These are phyloP conservation scores for Candida jianshihensis DNA, from an alignment of 805 yeast genomes.

Conservation along the genomic window DNA sequence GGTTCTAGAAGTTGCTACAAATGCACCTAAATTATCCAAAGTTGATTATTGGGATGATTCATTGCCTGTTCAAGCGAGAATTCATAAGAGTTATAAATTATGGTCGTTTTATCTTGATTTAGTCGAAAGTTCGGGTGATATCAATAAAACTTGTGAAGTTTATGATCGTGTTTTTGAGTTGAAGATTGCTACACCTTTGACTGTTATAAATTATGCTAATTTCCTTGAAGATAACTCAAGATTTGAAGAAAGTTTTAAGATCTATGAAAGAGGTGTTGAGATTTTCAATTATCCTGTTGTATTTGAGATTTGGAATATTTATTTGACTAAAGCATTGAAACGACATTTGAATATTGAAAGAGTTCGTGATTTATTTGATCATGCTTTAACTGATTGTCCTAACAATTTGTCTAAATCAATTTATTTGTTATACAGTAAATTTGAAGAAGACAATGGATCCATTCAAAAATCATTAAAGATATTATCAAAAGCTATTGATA, in stretches of 20 bases:
- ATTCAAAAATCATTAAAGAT: constrained; percentile 42
- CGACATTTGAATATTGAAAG: constrained; percentile 37
- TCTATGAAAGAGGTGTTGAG: constrained; percentile 64
- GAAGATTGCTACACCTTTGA: constrained; percentile 63
- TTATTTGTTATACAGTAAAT: constrained; percentile 48
- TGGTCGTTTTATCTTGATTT: constrained; percentile 75
- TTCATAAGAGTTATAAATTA: constrained; percentile 53
- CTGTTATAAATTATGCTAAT: constrained; percentile 58
- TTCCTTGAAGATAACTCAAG: constrained; percentile 44
- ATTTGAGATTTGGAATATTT: constrained; percentile 67
- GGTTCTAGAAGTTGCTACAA: constrained; percentile 36
- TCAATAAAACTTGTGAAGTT: constrained; percentile 30
- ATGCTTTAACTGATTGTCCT: constrained; percentile 50
- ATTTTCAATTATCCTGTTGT: constrained; percentile 54
- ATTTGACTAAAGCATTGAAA: constrained; percentile 45
- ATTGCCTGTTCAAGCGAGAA: constrained; percentile 47
- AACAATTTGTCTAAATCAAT: constrained; percentile 39
- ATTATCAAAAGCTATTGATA: constrained; percentile 34
- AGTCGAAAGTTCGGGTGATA: constrained; percentile 47
- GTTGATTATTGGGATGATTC: constrained; percentile 33
- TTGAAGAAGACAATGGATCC: constrained; percentile 53
- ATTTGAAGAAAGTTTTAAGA: constrained; percentile 44
- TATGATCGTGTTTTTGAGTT: constrained; percentile 51
- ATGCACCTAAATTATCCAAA: constrained; percentile 29
- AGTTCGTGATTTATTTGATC: constrained; percentile 70